phyloP scores from a whole-genome alignment of 768 basidiomycete genomes.

The Amanita rimosa region DNA sequence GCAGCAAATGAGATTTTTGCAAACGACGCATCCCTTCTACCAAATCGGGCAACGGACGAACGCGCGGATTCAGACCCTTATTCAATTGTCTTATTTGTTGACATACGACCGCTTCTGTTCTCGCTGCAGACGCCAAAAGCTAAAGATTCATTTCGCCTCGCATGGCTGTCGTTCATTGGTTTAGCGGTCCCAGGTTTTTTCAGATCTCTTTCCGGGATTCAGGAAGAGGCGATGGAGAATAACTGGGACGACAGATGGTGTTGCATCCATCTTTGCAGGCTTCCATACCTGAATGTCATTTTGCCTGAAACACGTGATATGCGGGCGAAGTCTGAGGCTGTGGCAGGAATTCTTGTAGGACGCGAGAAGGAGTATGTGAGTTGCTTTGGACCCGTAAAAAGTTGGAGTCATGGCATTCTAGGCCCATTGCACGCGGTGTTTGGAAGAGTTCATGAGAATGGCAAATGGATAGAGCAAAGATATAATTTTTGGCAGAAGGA shows the following conservation, averaged over 20 bases:
- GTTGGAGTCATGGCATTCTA: constrained; percentile 47
- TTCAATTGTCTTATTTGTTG: constrained; percentile 59
- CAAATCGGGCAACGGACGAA: constrained; percentile 44
- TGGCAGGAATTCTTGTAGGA: constrained; percentile 58
- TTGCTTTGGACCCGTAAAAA: constrained; percentile 57
- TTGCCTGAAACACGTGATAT: constrained; percentile 32
- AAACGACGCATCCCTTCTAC: constrained; percentile 33
- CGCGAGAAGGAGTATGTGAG: constrained; percentile 48
- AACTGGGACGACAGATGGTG: constrained; percentile 67
- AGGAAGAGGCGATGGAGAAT: constrained; percentile 10
- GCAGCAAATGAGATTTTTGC: constrained; percentile 38
- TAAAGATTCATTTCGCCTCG: constrained; percentile 47
- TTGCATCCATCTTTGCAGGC: constrained; percentile 31
- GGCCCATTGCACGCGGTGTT: constrained; percentile 37
- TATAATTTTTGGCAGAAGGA: constrained; percentile 23
- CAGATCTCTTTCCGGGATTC: constrained; percentile 20
- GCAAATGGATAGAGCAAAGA: constrained; percentile 15
- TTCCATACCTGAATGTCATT: constrained; percentile 33
- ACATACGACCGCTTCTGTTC: constrained; percentile 52
- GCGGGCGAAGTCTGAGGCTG: constrained; percentile 41
- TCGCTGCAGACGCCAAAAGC: constrained; percentile 30
- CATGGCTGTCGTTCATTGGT: constrained; percentile 64
- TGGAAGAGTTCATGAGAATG: constrained; percentile 14
- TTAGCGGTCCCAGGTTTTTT: constrained; percentile 62
- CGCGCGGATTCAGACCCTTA: constrained; percentile 54